These are phyloP conservation scores for Hypoxylon sp. DNA, from an alignment of 2,329 filamentous ascomycete species.

Conservation along the genomic window DNA sequence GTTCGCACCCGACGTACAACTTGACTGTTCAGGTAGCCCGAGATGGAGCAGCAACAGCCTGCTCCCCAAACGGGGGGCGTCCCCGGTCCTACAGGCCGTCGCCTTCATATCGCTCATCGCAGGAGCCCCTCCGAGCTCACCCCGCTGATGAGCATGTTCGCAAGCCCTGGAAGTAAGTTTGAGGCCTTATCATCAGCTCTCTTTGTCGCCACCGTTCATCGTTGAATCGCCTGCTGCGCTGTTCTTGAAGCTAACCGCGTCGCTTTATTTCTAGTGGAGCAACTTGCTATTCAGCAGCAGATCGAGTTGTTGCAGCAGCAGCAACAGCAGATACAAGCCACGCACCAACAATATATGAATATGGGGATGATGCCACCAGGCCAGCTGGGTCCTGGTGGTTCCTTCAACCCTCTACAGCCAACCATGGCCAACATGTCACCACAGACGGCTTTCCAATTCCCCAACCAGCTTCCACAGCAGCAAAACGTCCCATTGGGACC, in stretches of 20 bases:
- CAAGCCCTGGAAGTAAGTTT: constrained; percentile 74
- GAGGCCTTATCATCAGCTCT: constrained; percentile 21
- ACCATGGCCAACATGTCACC: constrained; percentile 84
- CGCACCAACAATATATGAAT: constrained; percentile 97
- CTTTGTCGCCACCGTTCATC: constrained; percentile 12
- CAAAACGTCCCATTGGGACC: constrained; percentile 81
- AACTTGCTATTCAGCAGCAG: constrained; percentile 97
- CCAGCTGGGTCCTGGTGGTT: constrained; percentile 80
- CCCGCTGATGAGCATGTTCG: constrained; percentile 94
- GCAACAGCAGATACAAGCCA: constrained; percentile 96
- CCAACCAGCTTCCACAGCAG: constrained; percentile 77
- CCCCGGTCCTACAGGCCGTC: constrained; percentile 84
- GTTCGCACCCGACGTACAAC: constrained; percentile 65
- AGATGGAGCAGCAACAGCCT: constrained; percentile 75
- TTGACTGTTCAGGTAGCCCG: constrained; percentile 57
- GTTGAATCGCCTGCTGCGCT: constrained; percentile 39
- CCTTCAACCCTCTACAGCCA: constrained; percentile 83
- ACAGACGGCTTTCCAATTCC: constrained; percentile 91
- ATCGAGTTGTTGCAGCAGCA: constrained; percentile 98
- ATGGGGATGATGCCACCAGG: constrained; percentile 94
- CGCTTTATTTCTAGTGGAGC: constrained; percentile 79
- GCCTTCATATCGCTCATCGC: constrained; percentile 96
- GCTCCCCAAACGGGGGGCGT: constrained; percentile 66
- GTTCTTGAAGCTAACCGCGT: constrained; percentile 39
- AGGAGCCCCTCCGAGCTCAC: constrained; percentile 98